phyloP scores from a whole-genome alignment of 371 early-diverging fungal genomes.

The Nosema granulosis region DNA sequence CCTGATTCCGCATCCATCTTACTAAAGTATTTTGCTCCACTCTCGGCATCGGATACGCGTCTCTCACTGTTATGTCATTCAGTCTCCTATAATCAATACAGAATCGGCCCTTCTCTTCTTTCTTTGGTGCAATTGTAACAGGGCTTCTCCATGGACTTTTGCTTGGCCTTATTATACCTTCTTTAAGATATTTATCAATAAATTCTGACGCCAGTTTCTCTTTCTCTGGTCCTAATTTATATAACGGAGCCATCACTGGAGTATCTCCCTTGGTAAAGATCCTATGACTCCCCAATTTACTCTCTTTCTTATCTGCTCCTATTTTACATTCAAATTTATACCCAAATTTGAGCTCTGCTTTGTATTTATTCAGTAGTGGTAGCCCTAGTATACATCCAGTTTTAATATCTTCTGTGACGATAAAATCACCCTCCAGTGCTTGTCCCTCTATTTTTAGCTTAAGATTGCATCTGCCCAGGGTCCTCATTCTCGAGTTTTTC shows the following conservation, averaged over 20 bases:
- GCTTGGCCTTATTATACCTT: not conserved
- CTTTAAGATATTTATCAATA: conserved; percentile 14
- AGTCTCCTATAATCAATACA: conserved; percentile 3
- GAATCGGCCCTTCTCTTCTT: not conserved
- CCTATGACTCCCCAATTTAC: not conserved
- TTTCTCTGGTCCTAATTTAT: not conserved
- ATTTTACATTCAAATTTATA: not conserved
- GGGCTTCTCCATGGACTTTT: not conserved
- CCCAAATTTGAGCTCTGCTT: not conserved
- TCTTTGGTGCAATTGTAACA: not conserved
- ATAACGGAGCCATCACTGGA: not conserved
- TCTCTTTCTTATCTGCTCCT: not conserved
- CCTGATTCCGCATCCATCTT: conserved; percentile 43
- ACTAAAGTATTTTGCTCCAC: not conserved
- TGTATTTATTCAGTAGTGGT: not conserved
- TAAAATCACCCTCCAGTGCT: not conserved
- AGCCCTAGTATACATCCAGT: not conserved
- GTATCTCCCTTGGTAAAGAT: not conserved
- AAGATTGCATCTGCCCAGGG: not conserved
- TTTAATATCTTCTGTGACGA: not conserved
- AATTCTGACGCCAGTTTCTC: not conserved
- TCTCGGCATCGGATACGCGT: not conserved
- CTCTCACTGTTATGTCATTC: not conserved
- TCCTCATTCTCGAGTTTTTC: not conserved
- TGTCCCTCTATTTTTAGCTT: not conserved